phyloP scores from a whole-genome alignment of 331 rosid genomes.

The Ulmus americana region DNA sequence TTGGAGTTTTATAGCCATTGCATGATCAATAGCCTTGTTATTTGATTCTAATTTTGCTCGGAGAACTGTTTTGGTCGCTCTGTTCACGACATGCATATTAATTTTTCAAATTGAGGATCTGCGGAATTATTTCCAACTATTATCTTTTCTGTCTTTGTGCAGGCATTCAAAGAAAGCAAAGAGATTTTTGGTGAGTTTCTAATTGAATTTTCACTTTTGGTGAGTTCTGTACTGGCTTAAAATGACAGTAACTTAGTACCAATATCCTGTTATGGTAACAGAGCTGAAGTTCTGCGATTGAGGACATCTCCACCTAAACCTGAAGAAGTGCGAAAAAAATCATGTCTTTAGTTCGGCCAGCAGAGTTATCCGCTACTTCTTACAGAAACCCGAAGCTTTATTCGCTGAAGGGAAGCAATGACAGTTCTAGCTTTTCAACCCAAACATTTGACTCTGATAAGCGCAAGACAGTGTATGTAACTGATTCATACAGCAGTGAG shows the following conservation, averaged over 20 bases:
- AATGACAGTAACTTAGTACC: background rate
- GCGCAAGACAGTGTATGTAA: constrained; percentile 35
- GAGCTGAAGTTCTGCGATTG: constrained; percentile 23
- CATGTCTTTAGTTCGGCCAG: constrained; percentile 65
- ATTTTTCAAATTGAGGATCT: background rate
- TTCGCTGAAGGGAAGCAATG: constrained; percentile 62
- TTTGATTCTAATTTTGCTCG: too few relatives aligned
- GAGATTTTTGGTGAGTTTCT: constrained; percentile 24
- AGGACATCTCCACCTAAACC: constrained; percentile 17
- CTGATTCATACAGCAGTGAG: constrained; percentile 58
- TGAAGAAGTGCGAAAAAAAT: constrained; percentile 24
- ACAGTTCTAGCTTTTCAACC: constrained; percentile 47
- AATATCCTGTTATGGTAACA: constrained; percentile 27
- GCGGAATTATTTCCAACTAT: constrained; percentile 7
- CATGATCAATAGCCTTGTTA: too few relatives aligned
- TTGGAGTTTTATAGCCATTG: too few relatives aligned
- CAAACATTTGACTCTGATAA: constrained; percentile 50
- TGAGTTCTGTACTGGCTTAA: background rate
- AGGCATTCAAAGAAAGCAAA: constrained; percentile 17
- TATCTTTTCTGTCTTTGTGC: constrained; percentile 19
- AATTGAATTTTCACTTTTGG: constrained; percentile 15
- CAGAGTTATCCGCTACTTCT: constrained; percentile 50
- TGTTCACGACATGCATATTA: background rate
- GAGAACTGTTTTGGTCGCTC: background rate
- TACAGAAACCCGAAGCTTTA: constrained; percentile 63